Evolutionary conservation across 768 basidiomycete genomes (phyloP).

Genomic region (Porpolomopsis calyptriformis): DNA sequence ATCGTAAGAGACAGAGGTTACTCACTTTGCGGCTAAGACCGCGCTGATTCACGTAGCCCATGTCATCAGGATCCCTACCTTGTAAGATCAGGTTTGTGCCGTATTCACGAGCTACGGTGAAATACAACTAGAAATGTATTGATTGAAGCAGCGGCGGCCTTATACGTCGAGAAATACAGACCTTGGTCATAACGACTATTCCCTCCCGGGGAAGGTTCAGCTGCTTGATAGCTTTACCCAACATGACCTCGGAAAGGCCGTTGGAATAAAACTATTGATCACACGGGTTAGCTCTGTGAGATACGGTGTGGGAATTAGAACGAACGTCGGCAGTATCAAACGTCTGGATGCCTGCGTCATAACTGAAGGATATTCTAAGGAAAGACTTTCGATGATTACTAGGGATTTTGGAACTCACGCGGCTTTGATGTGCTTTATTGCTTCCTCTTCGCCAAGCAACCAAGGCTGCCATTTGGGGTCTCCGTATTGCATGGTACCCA

Average conservation of each 20-base stretch:
- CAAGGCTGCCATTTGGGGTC: slow-evolving; percentile 39
- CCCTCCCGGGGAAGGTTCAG: slow-evolving; percentile 59
- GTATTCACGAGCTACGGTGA: slow-evolving; percentile 20
- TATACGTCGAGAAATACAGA: slow-evolving; percentile 10
- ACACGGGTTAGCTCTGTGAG: not conserved
- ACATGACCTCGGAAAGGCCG: slow-evolving; percentile 51
- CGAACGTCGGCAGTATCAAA: slow-evolving; percentile 47
- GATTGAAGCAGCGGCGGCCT: slow-evolving; percentile 8
- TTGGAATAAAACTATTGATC: slow-evolving; percentile 51
- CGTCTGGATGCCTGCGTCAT: slow-evolving; percentile 53
- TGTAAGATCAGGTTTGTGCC: slow-evolving; percentile 6
- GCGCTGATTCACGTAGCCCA: slow-evolving; percentile 40
- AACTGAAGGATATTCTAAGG: slow-evolving; percentile 22
- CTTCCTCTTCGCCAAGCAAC: slow-evolving; percentile 39
- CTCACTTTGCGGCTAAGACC: slow-evolving; percentile 32
- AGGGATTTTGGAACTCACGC: slow-evolving; percentile 21
- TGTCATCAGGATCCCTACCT: slow-evolving; percentile 20
- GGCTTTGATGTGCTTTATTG: slow-evolving; percentile 28
- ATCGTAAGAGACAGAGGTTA: too few species aligned
- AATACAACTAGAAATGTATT: slow-evolving; percentile 21
- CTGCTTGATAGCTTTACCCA: slow-evolving; percentile 64
- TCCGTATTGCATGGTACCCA: slow-evolving; percentile 57
- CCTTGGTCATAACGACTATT: slow-evolving; percentile 74
- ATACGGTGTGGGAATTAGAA: not conserved
- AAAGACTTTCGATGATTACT: not conserved